These are phyloP conservation scores for Lachancea lanzarotensis DNA, from an alignment of 805 yeast genomes.

Conservation along the genomic window DNA sequence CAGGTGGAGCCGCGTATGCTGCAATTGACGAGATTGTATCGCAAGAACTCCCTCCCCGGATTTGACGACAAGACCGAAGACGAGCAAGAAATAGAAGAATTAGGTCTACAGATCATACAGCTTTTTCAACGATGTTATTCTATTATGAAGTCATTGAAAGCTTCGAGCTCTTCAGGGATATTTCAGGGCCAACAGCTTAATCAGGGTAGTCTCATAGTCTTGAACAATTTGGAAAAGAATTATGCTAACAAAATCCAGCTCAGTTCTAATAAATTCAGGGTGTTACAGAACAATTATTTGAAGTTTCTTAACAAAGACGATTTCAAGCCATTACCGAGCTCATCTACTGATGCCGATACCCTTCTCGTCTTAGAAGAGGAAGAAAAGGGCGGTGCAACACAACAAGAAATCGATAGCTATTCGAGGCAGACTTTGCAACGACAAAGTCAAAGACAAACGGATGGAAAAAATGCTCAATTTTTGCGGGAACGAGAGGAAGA, in stretches of 20 bases:
- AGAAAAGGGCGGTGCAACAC: conserved; percentile 19
- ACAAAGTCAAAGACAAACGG: conserved; percentile 23
- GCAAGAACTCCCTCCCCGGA: conserved; percentile 79
- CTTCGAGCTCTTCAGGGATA: conserved; percentile 34
- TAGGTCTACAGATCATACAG: conserved; percentile 69
- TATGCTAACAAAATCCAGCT: conserved; percentile 83
- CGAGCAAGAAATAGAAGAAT: conserved; percentile 70
- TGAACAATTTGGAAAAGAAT: conserved; percentile 74
- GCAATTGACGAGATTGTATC: conserved; percentile 62
- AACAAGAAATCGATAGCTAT: conserved; percentile 34
- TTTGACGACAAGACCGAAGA: conserved; percentile 72
- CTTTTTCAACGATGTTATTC: conserved; percentile 74
- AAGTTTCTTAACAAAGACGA: conserved; percentile 79
- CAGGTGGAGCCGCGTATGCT: conserved; percentile 49
- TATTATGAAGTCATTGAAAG: conserved; percentile 60
- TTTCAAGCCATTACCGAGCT: conserved; percentile 40
- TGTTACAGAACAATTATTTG: conserved; percentile 83
- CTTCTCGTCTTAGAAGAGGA: conserved; percentile 29
- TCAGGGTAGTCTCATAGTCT: conserved; percentile 51
- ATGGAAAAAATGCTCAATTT: conserved; percentile 19
- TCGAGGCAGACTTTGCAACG: conserved; percentile 29
- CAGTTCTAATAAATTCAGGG: conserved; percentile 68
- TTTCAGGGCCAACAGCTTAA: conserved; percentile 33
- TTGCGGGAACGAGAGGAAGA: conserved; percentile 72
- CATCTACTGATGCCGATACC: conserved; percentile 19